Evolutionary conservation across 371 early-diverging fungal species (phyloP).

Genomic region (Coemansia sp.): DNA sequence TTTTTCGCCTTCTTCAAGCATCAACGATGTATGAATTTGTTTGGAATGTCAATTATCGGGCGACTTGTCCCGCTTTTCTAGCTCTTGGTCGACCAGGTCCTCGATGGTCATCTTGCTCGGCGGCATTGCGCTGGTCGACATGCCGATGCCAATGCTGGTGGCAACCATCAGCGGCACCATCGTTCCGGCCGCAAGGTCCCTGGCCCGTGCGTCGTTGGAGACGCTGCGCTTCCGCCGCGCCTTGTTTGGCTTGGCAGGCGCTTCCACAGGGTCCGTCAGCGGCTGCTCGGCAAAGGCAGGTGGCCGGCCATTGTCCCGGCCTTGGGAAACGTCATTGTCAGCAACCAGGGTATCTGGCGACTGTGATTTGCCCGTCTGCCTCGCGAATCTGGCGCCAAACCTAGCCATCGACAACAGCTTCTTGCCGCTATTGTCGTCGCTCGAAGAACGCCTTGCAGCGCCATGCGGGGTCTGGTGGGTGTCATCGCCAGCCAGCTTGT

Average conservation of each 20-base stretch:
- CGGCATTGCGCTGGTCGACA: constrained; percentile 51
- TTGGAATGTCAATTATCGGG: background rate
- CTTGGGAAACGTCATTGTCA: background rate
- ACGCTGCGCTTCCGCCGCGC: constrained; percentile 36
- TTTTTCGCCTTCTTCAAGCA: background rate
- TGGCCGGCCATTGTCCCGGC: background rate
- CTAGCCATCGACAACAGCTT: constrained; percentile 26
- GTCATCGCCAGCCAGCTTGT: constrained; percentile 42
- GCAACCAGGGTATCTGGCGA: background rate
- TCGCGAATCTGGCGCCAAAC: constrained; percentile 27
- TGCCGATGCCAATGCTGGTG: constrained; percentile 62
- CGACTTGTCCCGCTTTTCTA: constrained; percentile 26
- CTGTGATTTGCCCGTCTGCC: background rate
- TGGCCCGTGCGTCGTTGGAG: constrained; percentile 28
- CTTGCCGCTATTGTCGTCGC: constrained; percentile 6
- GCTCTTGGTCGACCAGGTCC: constrained; percentile 46
- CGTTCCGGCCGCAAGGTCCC: constrained; percentile 56
- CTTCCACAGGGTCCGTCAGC: constrained; percentile 1
- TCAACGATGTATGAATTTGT: background rate
- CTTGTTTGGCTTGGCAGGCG: constrained; percentile 6
- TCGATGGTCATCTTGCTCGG: constrained; percentile 48
- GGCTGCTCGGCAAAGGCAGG: constrained; percentile 4
- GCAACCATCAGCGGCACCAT: constrained; percentile 66
- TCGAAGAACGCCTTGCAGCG: background rate
- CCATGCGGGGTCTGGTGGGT: background rate